phyloP scores from a whole-genome alignment of 306 rosid genomes.

The Carpinus fangiana region DNA sequence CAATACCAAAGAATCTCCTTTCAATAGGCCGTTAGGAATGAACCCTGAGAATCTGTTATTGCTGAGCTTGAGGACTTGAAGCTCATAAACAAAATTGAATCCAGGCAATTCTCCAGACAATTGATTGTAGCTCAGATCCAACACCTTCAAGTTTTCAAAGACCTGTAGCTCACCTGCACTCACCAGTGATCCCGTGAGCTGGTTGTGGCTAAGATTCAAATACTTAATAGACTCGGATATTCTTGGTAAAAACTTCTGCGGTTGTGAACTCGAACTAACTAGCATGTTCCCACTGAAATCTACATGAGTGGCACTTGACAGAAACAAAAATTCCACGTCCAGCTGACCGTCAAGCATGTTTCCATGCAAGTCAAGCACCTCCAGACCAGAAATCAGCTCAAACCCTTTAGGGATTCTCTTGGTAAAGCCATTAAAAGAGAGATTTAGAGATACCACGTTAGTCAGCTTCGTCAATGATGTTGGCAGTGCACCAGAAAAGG shows the following conservation, averaged over 20 bases:
- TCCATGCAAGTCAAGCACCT: constrained; percentile 74
- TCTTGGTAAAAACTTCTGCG: constrained; percentile 56
- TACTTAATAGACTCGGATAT: constrained; percentile 74
- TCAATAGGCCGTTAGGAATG: constrained; percentile 70
- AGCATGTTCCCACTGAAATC: constrained; percentile 86
- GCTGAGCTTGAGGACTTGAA: constrained; percentile 86
- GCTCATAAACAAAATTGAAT: constrained; percentile 90
- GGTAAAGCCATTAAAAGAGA: constrained; percentile 70
- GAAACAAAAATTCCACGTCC: constrained; percentile 57
- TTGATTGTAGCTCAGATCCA: constrained; percentile 92
- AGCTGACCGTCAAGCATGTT: constrained; percentile 81
- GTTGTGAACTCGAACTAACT: constrained; percentile 53
- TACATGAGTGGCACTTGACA: constrained; percentile 61
- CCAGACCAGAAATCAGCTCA: constrained; percentile 63
- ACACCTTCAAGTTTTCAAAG: constrained; percentile 78
- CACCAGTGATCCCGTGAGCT: constrained; percentile 72
- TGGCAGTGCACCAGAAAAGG: constrained; percentile 73
- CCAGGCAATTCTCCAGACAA: constrained; percentile 90
- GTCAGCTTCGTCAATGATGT: constrained; percentile 52
- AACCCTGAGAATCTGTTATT: constrained; percentile 83
- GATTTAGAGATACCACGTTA: constrained; percentile 64
- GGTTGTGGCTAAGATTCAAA: constrained; percentile 87
- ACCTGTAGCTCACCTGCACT: constrained; percentile 59
- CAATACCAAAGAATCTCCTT: constrained; percentile 86
- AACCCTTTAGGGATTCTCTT: constrained; percentile 75